Evolutionary conservation across 2,329 filamentous ascomycete species (phyloP).

Genomic region (Proliferodiscus dingleyae): DNA sequence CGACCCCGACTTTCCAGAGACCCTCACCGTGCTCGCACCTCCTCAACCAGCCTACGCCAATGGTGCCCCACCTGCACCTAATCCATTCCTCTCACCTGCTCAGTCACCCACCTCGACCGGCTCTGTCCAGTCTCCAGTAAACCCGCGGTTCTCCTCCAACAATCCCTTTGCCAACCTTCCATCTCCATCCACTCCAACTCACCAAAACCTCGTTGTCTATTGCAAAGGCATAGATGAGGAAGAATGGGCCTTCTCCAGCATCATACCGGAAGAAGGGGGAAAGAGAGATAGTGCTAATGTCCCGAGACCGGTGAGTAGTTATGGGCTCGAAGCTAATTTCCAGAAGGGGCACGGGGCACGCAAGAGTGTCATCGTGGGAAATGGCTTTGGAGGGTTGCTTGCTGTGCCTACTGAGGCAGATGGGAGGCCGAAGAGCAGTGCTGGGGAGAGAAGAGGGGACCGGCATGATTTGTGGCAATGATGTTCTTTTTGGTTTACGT

Average conservation of each 20-base stretch:
- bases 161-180: conserved; percentile 29
- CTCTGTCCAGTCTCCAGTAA: conserved; percentile 5
- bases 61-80: conserved; percentile 28
- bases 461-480: conserved; percentile 29
- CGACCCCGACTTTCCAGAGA: conserved; percentile 76
- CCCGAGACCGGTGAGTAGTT: conserved; percentile 40
- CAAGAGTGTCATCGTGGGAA: conserved; percentile 59
- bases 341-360: conserved; percentile 40
- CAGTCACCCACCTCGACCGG: conserved; percentile 1
- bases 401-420: conserved; percentile 53
- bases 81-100: conserved; percentile 13
- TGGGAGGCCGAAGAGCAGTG: conserved; percentile 27
- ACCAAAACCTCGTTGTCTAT: conserved; percentile 57
- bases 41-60: conserved; percentile 50
- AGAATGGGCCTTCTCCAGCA: conserved; percentile 63
- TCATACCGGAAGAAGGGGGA: conserved; percentile 40
- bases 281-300: conserved; percentile 33
- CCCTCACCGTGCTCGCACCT: conserved; percentile 63
- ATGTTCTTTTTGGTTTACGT: conserved; percentile 6
- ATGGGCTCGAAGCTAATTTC: conserved; percentile 41
- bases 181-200: conserved; percentile 35
- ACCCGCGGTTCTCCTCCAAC: conserved; percentile 30
- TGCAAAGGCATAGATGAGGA: conserved; percentile 62
- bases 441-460: conserved; percentile 23
- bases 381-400: conserved; percentile 62